These are phyloP conservation scores for Ustilago vetiveriae DNA, from an alignment of 1,284 basidiomycete genomes.

Conservation along the genomic window DNA sequence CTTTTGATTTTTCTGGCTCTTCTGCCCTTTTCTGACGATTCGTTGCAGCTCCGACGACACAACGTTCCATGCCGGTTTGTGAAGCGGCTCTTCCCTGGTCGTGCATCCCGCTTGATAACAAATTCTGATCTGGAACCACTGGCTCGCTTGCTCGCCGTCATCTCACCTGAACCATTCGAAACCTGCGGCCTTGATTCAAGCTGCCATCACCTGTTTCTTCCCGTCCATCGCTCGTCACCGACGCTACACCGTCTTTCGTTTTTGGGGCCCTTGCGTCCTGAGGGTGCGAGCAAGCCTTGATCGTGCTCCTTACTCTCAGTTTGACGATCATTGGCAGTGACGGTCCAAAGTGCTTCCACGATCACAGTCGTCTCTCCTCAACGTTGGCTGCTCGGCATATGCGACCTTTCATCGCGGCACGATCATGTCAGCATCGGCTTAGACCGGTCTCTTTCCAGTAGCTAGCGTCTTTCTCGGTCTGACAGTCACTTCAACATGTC, in stretches of 20 bases:
- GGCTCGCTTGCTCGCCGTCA: slow-evolving; percentile 1
- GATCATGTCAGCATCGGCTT: background rate
- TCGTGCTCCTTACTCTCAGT: background rate
- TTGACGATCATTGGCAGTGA: background rate
- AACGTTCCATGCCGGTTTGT: slow-evolving; percentile 1
- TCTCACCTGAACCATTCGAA: background rate
- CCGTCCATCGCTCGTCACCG: background rate
- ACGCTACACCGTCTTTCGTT: background rate
- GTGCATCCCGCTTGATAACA: no score
- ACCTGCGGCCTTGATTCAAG: background rate
- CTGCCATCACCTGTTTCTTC: background rate
- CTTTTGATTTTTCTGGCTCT: background rate
- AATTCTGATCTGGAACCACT: no score
- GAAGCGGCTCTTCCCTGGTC: background rate
- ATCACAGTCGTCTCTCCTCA: no score
- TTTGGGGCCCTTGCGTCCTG: slow-evolving; percentile 2
- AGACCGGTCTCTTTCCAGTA: background rate
- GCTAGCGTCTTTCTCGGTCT: background rate
- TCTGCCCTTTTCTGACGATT: background rate
- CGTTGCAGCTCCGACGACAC: slow-evolving; percentile 27
- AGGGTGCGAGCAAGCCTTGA: slow-evolving; percentile 3
- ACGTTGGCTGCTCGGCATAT: background rate
- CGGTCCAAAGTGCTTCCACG: background rate
- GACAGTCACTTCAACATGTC: slow-evolving; percentile 32
- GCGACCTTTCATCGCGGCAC: slow-evolving; percentile 4